Percentiles rank a stretch among this genome's conserved stretches.
These are phyloP conservation scores for Amoebophrya sp. DNA, from an alignment of 169 alveolate species.

Conservation along the genomic window DNA sequence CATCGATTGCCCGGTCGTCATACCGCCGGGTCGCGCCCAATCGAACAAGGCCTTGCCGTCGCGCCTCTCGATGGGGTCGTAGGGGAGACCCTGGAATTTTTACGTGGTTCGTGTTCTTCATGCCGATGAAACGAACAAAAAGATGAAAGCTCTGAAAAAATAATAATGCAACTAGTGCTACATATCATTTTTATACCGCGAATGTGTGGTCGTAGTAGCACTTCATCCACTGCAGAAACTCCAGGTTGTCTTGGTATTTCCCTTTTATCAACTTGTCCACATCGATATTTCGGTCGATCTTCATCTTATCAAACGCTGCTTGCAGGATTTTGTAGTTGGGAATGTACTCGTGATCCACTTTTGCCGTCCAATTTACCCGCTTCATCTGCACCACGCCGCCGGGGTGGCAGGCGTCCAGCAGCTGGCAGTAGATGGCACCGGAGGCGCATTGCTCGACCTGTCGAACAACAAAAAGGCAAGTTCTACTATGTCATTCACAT, in stretches of 20 bases:
- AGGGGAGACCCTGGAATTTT: neutral
- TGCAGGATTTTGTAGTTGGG: constrained; percentile 88
- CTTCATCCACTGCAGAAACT: constrained; percentile 94
- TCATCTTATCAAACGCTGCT: constrained; percentile 78
- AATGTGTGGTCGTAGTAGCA: constrained; percentile 69
- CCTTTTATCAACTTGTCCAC: constrained; percentile 83
- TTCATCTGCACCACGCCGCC: constrained; percentile 68
- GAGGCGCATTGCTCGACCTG: constrained; percentile 87
- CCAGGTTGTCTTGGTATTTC: constrained; percentile 90
- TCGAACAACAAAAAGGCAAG: too few relatives aligned
- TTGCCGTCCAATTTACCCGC: constrained; percentile 91
- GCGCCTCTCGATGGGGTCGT: neutral
- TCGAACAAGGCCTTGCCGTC: neutral
- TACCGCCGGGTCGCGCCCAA: neutral
- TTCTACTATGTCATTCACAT: too few relatives aligned
- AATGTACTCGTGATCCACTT: constrained; percentile 87
- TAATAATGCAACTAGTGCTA: too few relatives aligned
- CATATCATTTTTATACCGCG: neutral
- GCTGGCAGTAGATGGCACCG: constrained; percentile 91
- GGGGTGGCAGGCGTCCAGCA: constrained; percentile 83
- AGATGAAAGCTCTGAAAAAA: too few relatives aligned
- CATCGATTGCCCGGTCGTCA: neutral
- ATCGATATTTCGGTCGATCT: constrained; percentile 73
- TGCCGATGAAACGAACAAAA: too few relatives aligned
- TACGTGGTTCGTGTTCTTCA: too few relatives aligned